Evolutionary conservation across 352 stramenopile species (phyloP), one percentile per base, ranked within the genome.

Genomic region (Pythium pyrilobum): DNA sequence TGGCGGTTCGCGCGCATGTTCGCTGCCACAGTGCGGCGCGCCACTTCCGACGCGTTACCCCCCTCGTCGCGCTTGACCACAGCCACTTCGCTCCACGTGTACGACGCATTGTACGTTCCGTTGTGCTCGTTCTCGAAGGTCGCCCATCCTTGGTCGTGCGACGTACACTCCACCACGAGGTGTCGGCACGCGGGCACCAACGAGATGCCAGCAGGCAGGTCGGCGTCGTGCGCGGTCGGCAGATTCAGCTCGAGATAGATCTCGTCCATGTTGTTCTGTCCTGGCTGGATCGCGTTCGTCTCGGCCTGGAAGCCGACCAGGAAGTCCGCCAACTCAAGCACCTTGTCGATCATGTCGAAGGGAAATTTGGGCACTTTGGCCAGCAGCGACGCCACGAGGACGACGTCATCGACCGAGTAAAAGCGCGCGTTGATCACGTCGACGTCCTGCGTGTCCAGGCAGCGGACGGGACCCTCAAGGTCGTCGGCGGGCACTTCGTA

Each of bases 71-170:
- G 50, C 37, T 76, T 80, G 32, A 59, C 53, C 6, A 89, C 64
- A 1, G 52, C 67, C 13, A 92, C 47, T 38, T 92, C 78, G 21
- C 53, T 66, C 81, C 81, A 92, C n/a, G 81, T 89, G 21, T 56
- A 77, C 8, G 74, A 83, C 12, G 31, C 52, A 3, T 62, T 41
- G 50, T 92, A 92, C 18, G 78, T 87, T 12, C 70, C 66, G 20
- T 89, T 81, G 29, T 76, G 49, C 54, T 64, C 28, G 20, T 47
- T 59, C 20, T 64, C 59, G n/a, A 49, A 24, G 4, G 24, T 58
- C 34, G 81, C 78, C 81, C 81, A 92, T 13, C 78, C 81, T 48
- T 92, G 81, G 45, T 92, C 81, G 32, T 81, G 78, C 2, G 81
- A 89, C 34, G 60, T 58, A 38, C 70, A 85, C 38, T 91, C 76